phyloP scores from a whole-genome alignment of 2,329 filamentous ascomycete genomes.

The Aspergillus novoparasiticus region DNA sequence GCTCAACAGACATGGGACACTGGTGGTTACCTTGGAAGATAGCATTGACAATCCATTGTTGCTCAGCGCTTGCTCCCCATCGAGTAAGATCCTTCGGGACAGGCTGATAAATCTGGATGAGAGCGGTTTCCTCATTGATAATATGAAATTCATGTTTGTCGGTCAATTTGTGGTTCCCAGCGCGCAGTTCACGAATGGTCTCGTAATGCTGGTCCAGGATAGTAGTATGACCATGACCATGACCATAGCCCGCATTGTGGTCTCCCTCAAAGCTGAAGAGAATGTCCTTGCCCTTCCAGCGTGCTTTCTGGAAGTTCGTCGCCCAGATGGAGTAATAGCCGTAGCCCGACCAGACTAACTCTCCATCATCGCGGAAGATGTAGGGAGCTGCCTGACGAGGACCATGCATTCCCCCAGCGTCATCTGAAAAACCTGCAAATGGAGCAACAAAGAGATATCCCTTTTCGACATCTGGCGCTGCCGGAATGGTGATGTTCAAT shows the following conservation, averaged over 20 bases:
- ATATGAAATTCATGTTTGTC: constrained; percentile 61
- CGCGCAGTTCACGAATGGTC: constrained; percentile 56
- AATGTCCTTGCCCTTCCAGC: constrained; percentile 56
- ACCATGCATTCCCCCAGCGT: constrained; percentile 20
- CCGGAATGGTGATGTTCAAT: constrained; percentile 44
- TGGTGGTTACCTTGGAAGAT: constrained; percentile 52
- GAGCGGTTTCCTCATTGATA: constrained; percentile 54
- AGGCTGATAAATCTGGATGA: constrained; percentile 59
- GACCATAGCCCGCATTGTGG: constrained; percentile 55
- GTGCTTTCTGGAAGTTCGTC: constrained; percentile 54
- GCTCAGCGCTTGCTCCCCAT: constrained; percentile 51
- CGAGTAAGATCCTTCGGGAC: constrained; percentile 48
- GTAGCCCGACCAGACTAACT: constrained; percentile 61
- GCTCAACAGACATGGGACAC: not conserved
- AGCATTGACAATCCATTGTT: constrained; percentile 60
- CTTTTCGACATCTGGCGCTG: constrained; percentile 34
- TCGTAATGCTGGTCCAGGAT: constrained; percentile 59
- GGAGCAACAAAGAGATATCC: constrained; percentile 45
- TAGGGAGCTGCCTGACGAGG: constrained; percentile 58
- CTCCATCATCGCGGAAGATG: constrained; percentile 58
- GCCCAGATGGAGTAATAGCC: constrained; percentile 56
- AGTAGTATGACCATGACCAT: constrained; percentile 58
- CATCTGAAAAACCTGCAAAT: constrained; percentile 33
- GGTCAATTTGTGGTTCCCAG: constrained; percentile 50
- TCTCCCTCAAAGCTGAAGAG: constrained; percentile 59